phyloP scores from a whole-genome alignment of 768 basidiomycete genomes.

The Trametes gibbosa region DNA sequence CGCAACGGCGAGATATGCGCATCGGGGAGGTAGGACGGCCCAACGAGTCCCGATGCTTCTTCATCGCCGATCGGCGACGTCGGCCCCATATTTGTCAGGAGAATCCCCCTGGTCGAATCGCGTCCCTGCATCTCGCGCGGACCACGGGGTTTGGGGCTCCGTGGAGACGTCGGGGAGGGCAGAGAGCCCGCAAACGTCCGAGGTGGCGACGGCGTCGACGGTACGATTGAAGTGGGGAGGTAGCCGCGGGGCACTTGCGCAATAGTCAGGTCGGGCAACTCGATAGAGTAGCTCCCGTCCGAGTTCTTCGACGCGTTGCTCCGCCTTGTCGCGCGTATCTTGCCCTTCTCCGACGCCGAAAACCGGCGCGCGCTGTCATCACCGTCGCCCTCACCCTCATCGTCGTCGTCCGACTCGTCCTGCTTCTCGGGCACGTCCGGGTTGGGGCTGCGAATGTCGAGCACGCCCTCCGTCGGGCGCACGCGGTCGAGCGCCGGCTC shows the following conservation, averaged over 20 bases:
- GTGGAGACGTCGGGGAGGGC: conserved; percentile 16
- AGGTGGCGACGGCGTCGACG: conserved; percentile 19
- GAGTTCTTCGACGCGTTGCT: conserved; percentile 30
- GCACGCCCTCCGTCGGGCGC: conserved; percentile 4
- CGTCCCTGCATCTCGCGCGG: conserved; percentile 28
- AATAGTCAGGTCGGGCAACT: conserved; percentile 24
- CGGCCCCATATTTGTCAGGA: conserved; percentile 19
- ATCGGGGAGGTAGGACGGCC: conserved; percentile 11
- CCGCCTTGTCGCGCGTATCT: conserved; percentile 14
- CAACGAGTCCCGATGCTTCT: background rate
- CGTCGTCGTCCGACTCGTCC: conserved; percentile 19
- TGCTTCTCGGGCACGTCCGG: conserved; percentile 18
- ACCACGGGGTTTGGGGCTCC: conserved; percentile 26
- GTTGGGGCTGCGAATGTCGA: conserved; percentile 13
- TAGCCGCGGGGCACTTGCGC: conserved; percentile 20
- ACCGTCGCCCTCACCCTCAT: conserved; percentile 13
- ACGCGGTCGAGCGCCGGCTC: conserved; percentile 5
- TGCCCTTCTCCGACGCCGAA: conserved; percentile 17
- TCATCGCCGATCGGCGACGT: conserved; percentile 7
- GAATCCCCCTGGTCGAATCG: conserved; percentile 25
- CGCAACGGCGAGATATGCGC: conserved; percentile 23
- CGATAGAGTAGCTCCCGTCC: conserved; percentile 31
- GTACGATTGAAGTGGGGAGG: conserved; percentile 18
- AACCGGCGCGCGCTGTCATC: conserved; percentile 6
- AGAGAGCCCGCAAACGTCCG: conserved; percentile 5